Percentiles rank a stretch among this genome's conserved stretches.
phyloP scores from a whole-genome alignment of 352 stramenopile species.

The Hyaloperonospora arabidopsidis region DNA sequence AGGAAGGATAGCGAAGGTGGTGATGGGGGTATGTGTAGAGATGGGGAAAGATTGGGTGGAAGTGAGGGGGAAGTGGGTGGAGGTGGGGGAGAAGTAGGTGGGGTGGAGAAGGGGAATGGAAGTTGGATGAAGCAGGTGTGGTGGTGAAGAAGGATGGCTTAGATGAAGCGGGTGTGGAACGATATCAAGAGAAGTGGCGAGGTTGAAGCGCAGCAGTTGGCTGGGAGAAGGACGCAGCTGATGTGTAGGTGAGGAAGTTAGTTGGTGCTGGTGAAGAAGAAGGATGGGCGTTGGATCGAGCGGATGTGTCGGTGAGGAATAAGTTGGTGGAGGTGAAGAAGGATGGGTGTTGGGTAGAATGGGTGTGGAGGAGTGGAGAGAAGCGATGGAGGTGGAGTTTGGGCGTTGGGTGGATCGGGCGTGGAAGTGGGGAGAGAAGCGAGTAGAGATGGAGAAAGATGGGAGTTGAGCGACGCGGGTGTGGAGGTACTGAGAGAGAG shows the following conservation, averaged over 20 bases:
- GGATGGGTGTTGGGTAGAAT: neutral
- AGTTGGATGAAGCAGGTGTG: slow-evolving; percentile 1
- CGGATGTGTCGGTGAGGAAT: neutral
- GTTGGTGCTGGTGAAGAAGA: neutral
- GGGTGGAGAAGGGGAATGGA: slow-evolving; percentile 9
- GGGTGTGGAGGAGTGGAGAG: neutral
- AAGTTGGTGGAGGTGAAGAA: too few relatives aligned
- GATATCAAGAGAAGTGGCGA: neutral
- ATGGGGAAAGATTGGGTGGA: too few relatives aligned
- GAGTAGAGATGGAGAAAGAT: too few relatives aligned
- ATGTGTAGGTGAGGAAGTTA: too few relatives aligned
- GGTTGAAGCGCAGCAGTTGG: too few relatives aligned
- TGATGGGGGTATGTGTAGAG: slow-evolving; percentile 4
- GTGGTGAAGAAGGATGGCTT: neutral
- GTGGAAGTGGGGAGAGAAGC: too few relatives aligned
- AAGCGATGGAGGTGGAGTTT: too few relatives aligned
- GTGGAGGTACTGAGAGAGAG: too few relatives aligned
- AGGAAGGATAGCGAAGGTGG: slow-evolving; percentile 1
- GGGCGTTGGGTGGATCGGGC: too few relatives aligned
- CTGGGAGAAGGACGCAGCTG: too few relatives aligned
- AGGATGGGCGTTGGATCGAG: neutral
- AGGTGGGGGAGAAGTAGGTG: slow-evolving; percentile 4
- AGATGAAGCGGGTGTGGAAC: neutral
- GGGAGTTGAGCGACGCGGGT: too few relatives aligned
- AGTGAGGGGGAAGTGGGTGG: neutral